Percentiles rank a stretch among this genome's conserved stretches.
Conservation (phyloP, 345 rosid genomes). For the Hibiscus trionum region DNA sequence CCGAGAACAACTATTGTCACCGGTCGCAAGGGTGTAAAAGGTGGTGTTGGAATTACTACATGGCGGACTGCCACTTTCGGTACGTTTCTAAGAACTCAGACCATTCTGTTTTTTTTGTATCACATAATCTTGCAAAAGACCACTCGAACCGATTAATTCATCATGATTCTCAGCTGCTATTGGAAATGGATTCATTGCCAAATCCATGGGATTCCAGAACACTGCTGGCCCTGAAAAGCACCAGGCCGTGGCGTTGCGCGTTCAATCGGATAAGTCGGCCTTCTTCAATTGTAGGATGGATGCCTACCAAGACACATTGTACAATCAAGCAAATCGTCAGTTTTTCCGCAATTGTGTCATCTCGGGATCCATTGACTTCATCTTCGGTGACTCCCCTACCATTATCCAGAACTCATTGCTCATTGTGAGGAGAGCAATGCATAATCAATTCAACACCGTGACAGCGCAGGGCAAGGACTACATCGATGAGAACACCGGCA, state of each 20-base stretch:
- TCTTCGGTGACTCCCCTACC: not conserved
- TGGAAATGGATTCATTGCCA: not conserved
- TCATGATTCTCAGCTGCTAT: not conserved
- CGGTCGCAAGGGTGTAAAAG: not conserved
- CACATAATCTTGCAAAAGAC: too few relatives aligned
- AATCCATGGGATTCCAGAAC: not conserved
- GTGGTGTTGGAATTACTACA: not conserved
- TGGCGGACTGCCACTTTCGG: not conserved
- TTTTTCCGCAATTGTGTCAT: not conserved
- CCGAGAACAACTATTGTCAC: slow-evolving; percentile 14
- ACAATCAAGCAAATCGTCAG: not conserved
- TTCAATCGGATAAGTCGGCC: not conserved
- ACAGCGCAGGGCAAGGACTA: not conserved
- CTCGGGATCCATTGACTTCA: not conserved
- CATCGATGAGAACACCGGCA: slow-evolving; percentile 24
- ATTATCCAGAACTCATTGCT: not conserved
- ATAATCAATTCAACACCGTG: not conserved
- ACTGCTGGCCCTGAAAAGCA: not conserved
- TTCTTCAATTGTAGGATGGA: not conserved
- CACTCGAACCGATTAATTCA: too few relatives aligned
- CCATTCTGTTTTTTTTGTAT: not conserved
- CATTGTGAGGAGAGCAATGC: not conserved
- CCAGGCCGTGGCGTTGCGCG: not conserved
- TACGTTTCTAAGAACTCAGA: not conserved
- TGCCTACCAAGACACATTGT: not conserved